Conservation (phyloP, 2,329 filamentous ascomycete species). For the Cladosporium halotolerans region DNA sequence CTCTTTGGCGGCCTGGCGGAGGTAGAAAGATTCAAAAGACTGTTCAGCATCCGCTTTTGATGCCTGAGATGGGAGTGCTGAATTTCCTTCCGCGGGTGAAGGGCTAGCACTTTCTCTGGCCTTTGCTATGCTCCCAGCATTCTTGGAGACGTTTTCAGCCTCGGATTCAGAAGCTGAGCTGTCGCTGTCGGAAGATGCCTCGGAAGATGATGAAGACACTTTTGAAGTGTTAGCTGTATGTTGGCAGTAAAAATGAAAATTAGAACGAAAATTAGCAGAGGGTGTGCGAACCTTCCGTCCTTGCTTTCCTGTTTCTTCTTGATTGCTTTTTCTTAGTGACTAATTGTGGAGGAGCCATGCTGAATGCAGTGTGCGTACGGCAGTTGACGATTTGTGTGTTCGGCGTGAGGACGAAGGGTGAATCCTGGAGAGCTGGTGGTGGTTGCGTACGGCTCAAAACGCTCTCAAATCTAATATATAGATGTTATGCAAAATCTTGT, state of each 20-base stretch:
- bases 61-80: not conserved
- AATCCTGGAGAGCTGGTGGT: not conserved
- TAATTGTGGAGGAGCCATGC: constrained; percentile 16
- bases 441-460: too few species aligned
- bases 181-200: constrained; percentile 2
- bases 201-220: constrained; percentile 8
- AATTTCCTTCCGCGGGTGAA: not conserved
- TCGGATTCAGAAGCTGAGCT: constrained; percentile 1
- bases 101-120: constrained; percentile 1
- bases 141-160: not conserved
- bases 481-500: too few species aligned
- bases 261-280: not conserved
- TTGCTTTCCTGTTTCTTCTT: constrained; percentile 8
- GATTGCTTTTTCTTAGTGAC: constrained; percentile 6
- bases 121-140: not conserved
- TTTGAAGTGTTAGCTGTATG: not conserved
- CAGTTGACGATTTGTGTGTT: not conserved
- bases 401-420: not conserved
- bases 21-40: constrained; percentile 59
- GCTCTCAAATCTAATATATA: too few species aligned
- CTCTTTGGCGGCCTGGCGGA: constrained; percentile 62
- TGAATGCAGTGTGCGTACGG: constrained; percentile 1
- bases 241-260: not conserved
- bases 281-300: not conserved
- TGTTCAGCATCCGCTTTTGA: constrained; percentile 19